Evolutionary conservation across 352 stramenopile species (phyloP).

Genomic region (Sclerospora graminicola): DNA sequence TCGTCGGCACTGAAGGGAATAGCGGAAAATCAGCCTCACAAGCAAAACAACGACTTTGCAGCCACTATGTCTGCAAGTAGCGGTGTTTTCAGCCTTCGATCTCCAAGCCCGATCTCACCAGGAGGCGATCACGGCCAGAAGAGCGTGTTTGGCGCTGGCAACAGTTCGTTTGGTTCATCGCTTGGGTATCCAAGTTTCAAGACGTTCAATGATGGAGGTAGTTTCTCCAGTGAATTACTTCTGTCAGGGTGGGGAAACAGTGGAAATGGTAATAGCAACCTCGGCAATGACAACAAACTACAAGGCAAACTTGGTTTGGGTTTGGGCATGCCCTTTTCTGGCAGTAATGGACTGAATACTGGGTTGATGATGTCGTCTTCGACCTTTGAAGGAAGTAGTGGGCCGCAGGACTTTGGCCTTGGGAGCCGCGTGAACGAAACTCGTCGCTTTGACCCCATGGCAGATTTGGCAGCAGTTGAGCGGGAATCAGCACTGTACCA

Average conservation of each 20-base stretch:
- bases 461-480: slow-evolving; percentile 62
- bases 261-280: slow-evolving; percentile 5
- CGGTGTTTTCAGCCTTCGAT: slow-evolving; percentile 21
- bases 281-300: slow-evolving; percentile 7
- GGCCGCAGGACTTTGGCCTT: slow-evolving; percentile 1
- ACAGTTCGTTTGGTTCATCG: slow-evolving; percentile 29
- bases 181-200: slow-evolving; percentile 57
- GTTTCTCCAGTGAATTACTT: slow-evolving; percentile 30
- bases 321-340: slow-evolving; percentile 12
- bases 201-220: slow-evolving; percentile 38
- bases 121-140: slow-evolving; percentile 11
- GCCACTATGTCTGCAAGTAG: slow-evolving; percentile 8
- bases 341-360: slow-evolving; percentile 9
- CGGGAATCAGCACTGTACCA: slow-evolving; percentile 57
- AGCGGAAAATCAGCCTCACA: slow-evolving; percentile 12
- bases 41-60: slow-evolving; percentile 8
- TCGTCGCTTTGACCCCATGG: slow-evolving; percentile 36
- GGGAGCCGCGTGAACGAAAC: slow-evolving; percentile 3
- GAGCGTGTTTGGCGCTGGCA: slow-evolving; percentile 25
- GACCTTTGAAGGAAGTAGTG: background rate
- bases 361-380: slow-evolving; percentile 12
- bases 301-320: slow-evolving; percentile 5
- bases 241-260: slow-evolving; percentile 45
- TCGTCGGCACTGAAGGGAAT: slow-evolving; percentile 28
- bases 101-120: slow-evolving; percentile 19